Evolutionary conservation across 495 filamentous ascomycete species (phyloP), one percentile per base, ranked within the genome.

Genomic region (Aspergillus incahuasiensis): DNA sequence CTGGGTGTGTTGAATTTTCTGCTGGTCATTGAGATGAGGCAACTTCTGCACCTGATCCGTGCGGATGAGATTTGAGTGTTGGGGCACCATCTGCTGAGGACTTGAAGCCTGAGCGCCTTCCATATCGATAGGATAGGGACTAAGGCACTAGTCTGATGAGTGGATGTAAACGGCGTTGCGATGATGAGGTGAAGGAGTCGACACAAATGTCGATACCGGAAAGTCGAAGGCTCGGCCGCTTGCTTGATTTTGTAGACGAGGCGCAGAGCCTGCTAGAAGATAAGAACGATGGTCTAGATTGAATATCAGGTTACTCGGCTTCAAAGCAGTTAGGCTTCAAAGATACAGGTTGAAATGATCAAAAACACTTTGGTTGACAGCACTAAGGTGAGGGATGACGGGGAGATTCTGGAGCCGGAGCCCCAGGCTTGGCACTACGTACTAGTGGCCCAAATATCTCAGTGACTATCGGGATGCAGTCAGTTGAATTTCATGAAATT

Each of bases 1-100:
- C 43, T 76, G 68, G 48, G 87, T 79, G 55, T 90, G 90, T 63
- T 87, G 86, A 8, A 61, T 53, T 60, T 85, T 88, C 50, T 88
- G 84, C 12, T 86, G 78, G 4, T 84, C 78, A 12, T 67, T 72
- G 48, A 83, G 72, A 61, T 75, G 69, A 11, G 71, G 70, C 7
- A 82, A 68, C 52, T 78, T 80, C 51, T 74, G 71, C 9, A 82
- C 76, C 46, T 80, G 74, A 19, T 82, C 79, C 25, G 78, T 78
- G 28, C 73, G 77, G 42, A 80, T 78, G 43, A 82, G 63, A 46
- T 76, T 76, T 6, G 74, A 71, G 41, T 76, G 71, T 55, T 78
- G 74, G 20, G 67, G 64, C 45, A 61, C 56, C 61, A 72, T 71
- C 34, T 61, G 63, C 48, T 62, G 74, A 42, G 65, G 64, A 8